Evolutionary conservation across 2,329 filamentous ascomycete genomes (phyloP).

Genomic region (Colletotrichum navitas): DNA sequence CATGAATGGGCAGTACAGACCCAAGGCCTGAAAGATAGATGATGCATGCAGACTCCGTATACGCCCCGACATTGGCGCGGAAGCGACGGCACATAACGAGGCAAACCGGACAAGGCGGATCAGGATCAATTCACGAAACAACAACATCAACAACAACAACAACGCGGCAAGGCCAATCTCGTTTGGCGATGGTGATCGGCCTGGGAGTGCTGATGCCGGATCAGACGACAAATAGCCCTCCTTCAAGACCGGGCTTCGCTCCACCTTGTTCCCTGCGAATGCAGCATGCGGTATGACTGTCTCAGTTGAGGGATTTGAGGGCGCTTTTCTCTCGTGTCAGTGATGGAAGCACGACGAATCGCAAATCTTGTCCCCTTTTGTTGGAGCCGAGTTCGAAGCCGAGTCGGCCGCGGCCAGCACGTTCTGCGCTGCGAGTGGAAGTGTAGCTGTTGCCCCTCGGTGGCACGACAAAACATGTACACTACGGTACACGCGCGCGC

Average conservation of each 20-base stretch:
- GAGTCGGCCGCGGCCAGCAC: background rate
- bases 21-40: no score
- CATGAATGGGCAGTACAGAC: background rate
- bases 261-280: background rate
- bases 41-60: background rate
- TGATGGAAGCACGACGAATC: slow-evolving; percentile 6
- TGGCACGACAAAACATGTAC: background rate
- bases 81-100: background rate
- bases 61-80: slow-evolving; percentile 4
- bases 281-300: background rate
- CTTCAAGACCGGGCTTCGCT: background rate
- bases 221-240: background rate
- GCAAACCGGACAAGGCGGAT: background rate
- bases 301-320: background rate
- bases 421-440: background rate
- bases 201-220: background rate
- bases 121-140: background rate
- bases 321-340: no score
- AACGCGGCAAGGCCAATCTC: background rate
- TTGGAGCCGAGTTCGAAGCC: background rate
- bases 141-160: background rate
- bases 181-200: background rate
- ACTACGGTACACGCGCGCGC: slow-evolving; percentile 2
- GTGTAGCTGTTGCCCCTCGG: no score
- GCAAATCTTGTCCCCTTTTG: background rate